These are phyloP conservation scores for Thalassiosira mediterranea DNA, from an alignment of 352 stramenopile genomes.

Conservation along the genomic window DNA sequence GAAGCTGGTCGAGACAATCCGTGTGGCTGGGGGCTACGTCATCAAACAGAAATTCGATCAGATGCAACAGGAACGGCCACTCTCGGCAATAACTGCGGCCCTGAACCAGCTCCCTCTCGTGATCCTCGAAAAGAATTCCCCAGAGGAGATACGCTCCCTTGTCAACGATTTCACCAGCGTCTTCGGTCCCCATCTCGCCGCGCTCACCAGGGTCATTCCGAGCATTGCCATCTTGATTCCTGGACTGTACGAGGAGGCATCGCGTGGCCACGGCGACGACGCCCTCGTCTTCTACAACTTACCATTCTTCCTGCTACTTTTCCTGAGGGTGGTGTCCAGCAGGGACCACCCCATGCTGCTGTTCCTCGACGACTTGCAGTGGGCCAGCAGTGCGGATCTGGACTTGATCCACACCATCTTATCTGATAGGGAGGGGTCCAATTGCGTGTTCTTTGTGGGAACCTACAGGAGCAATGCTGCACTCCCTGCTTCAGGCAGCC, in stretches of 20 bases:
- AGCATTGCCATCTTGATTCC: too few relatives aligned
- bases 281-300: too few relatives aligned
- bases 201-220: neutral
- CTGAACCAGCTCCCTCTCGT: constrained; percentile 4
- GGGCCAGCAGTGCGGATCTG: constrained; percentile 9
- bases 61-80: neutral
- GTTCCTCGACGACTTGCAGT: constrained; percentile 30
- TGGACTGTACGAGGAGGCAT: too few relatives aligned
- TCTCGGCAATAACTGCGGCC: too few relatives aligned
- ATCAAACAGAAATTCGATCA: constrained; percentile 27
- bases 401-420: constrained; percentile 8
- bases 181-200: constrained; percentile 11
- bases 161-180: constrained; percentile 3
- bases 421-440: constrained; percentile 3
- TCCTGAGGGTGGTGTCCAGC: constrained; percentile 23
- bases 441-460: constrained; percentile 20
- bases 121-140: constrained; percentile 5
- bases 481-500: too few relatives aligned
- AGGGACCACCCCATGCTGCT: constrained; percentile 19
- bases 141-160: constrained; percentile 1
- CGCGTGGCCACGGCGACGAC: too few relatives aligned
- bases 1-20: too few relatives aligned
- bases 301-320: constrained; percentile 19
- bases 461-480: constrained; percentile 30
- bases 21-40: constrained; percentile 32